Conservation (phyloP, 1,284 basidiomycete genomes). For the Pholiota adiposa region DNA sequence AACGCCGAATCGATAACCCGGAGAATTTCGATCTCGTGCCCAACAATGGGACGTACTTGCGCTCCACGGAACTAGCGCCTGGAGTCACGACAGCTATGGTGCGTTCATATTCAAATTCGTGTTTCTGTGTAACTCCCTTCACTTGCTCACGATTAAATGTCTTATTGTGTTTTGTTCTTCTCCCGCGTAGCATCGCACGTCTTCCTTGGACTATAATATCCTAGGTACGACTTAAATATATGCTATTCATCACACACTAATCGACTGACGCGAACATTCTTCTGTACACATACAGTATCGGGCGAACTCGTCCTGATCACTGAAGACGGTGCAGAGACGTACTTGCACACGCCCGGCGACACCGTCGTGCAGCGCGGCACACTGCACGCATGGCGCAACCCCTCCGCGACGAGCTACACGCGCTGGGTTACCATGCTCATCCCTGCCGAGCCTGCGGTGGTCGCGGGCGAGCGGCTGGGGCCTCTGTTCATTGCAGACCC, state of each 20-base stretch:
- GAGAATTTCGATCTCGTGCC: conserved; percentile 49
- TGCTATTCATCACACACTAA: not conserved
- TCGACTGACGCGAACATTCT: conserved; percentile 4
- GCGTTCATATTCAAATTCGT: conserved; percentile 17
- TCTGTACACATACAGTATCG: conserved; percentile 39
- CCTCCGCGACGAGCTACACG: conserved; percentile 49
- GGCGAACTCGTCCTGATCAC: conserved; percentile 58
- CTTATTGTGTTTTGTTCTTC: conserved; percentile 3
- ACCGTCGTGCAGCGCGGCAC: conserved; percentile 61
- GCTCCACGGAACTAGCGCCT: conserved; percentile 62
- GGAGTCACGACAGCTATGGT: conserved; percentile 57
- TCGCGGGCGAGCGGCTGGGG: conserved; percentile 46
- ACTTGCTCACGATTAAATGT: not conserved
- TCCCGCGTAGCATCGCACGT: conserved; percentile 45
- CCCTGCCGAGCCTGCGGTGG: conserved; percentile 55
- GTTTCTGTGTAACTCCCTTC: not conserved
- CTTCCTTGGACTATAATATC: conserved; percentile 65
- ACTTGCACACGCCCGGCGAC: conserved; percentile 59
- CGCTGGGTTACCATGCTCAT: conserved; percentile 58
- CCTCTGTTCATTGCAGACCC: conserved; percentile 30
- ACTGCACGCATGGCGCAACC: conserved; percentile 66
- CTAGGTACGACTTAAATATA: conserved; percentile 47
- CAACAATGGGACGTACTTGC: conserved; percentile 50
- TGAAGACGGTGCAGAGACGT: conserved; percentile 61
- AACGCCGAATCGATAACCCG: conserved; percentile 41